phyloP scores from a whole-genome alignment of 352 stramenopile species.

The Albugo candida region DNA sequence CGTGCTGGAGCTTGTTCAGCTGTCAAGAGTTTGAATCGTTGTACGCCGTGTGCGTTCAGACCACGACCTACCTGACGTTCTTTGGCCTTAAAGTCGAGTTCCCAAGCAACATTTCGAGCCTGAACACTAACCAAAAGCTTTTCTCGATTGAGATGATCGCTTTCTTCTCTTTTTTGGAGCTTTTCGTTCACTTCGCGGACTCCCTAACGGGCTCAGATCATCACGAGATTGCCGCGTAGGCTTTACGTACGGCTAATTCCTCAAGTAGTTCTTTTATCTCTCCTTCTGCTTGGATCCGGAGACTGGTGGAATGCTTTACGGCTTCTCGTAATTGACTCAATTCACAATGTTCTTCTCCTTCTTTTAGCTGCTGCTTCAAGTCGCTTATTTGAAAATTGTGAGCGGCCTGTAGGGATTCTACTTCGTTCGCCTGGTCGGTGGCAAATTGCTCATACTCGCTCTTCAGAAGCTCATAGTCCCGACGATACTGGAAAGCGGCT shows the following conservation, averaged over 20 bases:
- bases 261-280: conserved; percentile 42
- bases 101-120: conserved; percentile 17
- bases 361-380: conserved; percentile 26
- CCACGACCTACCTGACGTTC: conserved; percentile 17
- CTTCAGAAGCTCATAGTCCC: conserved; percentile 64
- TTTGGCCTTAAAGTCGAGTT: conserved; percentile 37
- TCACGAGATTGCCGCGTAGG: not conserved
- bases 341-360: conserved; percentile 17
- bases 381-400: conserved; percentile 38
- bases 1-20: conserved; percentile 19
- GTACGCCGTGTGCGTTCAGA: not conserved
- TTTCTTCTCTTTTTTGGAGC: conserved; percentile 4
- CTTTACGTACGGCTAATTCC: conserved; percentile 26
- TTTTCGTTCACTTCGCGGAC: conserved; percentile 3
- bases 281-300: conserved; percentile 20
- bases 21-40: not conserved
- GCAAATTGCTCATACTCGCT: conserved; percentile 73
- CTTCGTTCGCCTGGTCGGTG: conserved; percentile 31
- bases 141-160: conserved; percentile 20
- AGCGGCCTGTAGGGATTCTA: conserved; percentile 48
- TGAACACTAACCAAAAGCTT: conserved; percentile 28
- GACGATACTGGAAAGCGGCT: conserved; percentile 35
- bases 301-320: conserved; percentile 19
- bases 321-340: conserved; percentile 7
- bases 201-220: not conserved